Evolutionary conservation across 1,139 yeast genomes (phyloP), one percentile per base, ranked within the genome.

Genomic region (Lodderomyces oxycetoniae): DNA sequence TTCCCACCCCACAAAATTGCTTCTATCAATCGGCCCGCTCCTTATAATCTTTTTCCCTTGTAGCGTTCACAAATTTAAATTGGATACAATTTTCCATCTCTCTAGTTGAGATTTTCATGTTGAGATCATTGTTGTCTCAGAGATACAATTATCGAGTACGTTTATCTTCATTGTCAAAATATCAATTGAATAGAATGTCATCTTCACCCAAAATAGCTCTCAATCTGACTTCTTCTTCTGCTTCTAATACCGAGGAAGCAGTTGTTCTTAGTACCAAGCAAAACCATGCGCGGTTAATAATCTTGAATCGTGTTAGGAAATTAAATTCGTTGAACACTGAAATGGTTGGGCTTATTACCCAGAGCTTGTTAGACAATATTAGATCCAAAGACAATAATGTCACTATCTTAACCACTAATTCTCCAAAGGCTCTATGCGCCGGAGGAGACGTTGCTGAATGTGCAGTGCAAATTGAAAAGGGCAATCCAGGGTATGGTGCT

Each of bases 401-500:
- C 40, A 63, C 89, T 30, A 67, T 91, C 28, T 65, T 89, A 42
- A 79, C 77, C 37, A 84, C 95, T 17, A 74, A 73, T 30, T 79
- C 82, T 10, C 70, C 71, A 16, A 74, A 67, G 47, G 74, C 86
- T 3, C 72, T 81, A 40, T 82, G 91, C 61, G 85, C 97, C 27
- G 98, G 98, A 35, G 98, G 97, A 27, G 98, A 91, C 55, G 95
- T 91, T 30, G 82, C 91, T 27, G 79, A 77, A 38, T 77, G 87
- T 50, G 86, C 84, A 16, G 59, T 61, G 37, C 61, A 65, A 46
- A 77, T 77, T 48, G 44, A 62, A 31, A 50, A 58, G 3, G 75
- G 72, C n/a, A 62, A 75, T 41, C 65, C 77, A 1, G 61, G 59
- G 8, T 67, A 73, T 37, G 77, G 88, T 3, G 57, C 79, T 26